Conservation (phyloP, 441 rosid species). For the Macaranga tanarius region DNA sequence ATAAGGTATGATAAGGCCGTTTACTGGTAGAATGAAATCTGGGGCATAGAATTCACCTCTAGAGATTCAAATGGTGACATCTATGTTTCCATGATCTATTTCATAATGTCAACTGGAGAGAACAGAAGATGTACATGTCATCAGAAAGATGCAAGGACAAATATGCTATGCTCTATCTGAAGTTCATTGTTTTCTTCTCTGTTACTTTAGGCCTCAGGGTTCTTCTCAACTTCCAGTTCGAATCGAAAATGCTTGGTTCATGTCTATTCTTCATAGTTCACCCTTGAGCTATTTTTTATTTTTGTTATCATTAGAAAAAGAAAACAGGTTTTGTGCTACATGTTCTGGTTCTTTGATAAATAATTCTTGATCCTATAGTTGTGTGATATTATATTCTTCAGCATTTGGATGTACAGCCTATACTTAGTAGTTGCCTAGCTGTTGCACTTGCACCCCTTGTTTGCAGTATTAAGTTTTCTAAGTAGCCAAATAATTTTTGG, state of each 20-base stretch:
- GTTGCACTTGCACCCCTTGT: conserved; percentile 34
- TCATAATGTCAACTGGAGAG: background rate
- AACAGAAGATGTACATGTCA: background rate
- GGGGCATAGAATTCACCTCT: no score
- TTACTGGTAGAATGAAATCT: no score
- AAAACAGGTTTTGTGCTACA: background rate
- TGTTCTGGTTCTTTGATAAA: background rate
- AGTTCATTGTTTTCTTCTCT: background rate
- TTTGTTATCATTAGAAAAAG: conserved; percentile 8
- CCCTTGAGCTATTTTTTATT: background rate
- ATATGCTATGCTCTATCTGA: background rate
- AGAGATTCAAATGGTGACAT: background rate
- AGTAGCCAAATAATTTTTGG: conserved; percentile 15
- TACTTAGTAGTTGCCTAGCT: conserved; percentile 40
- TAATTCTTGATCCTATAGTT: background rate
- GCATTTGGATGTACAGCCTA: conserved; percentile 34
- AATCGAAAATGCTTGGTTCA: background rate
- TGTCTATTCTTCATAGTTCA: background rate
- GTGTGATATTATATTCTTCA: conserved; percentile 12
- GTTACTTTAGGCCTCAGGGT: background rate
- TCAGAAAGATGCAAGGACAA: background rate
- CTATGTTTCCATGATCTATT: background rate
- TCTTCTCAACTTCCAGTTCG: no score
- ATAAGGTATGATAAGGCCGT: no score
- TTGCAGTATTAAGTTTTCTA: conserved; percentile 14